A percentile compares a stretch with the other conserved stretches of the same genome.
Evolutionary conservation across 257 asterid species (phyloP).

Genomic region (Orobanche coerulescens): DNA sequence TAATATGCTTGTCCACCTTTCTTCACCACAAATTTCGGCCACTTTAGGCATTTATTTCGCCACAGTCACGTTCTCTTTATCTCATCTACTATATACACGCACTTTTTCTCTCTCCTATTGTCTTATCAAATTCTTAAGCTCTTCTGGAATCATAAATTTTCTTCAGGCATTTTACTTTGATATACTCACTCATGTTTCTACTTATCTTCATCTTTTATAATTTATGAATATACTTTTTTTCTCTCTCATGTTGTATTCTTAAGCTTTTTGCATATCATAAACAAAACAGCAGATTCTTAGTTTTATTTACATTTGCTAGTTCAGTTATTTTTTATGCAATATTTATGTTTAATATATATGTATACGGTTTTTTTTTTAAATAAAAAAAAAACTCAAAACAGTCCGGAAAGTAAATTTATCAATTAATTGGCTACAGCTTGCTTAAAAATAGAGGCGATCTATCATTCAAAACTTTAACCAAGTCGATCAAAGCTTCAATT

Average conservation of each 20-base stretch:
- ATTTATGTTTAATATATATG: no score
- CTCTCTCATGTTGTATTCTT: neutral
- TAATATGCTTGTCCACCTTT: no score
- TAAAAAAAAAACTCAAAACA: no score
- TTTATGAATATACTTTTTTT: no score
- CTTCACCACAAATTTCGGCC: no score
- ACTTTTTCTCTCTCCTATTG: neutral
- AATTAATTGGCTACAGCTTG: no score
- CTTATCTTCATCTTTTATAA: no score
- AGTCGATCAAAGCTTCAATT: slow-evolving; percentile 13
- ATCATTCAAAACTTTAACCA: neutral
- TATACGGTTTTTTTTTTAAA: no score
- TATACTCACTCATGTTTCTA: neutral
- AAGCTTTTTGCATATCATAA: no score
- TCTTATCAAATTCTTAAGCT: neutral
- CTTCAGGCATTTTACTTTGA: neutral
- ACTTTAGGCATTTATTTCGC: neutral
- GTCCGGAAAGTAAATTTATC: no score
- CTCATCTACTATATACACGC: neutral
- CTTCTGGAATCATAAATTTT: neutral
- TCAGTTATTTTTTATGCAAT: no score
- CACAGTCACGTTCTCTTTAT: neutral
- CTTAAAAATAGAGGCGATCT: no score
- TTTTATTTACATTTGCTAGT: neutral
- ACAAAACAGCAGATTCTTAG: neutral